A percentile compares a stretch with the other conserved stretches of the same genome.
Evolutionary conservation across 1,139 yeast genomes (phyloP).

Genomic region (Pichia cactophila): DNA sequence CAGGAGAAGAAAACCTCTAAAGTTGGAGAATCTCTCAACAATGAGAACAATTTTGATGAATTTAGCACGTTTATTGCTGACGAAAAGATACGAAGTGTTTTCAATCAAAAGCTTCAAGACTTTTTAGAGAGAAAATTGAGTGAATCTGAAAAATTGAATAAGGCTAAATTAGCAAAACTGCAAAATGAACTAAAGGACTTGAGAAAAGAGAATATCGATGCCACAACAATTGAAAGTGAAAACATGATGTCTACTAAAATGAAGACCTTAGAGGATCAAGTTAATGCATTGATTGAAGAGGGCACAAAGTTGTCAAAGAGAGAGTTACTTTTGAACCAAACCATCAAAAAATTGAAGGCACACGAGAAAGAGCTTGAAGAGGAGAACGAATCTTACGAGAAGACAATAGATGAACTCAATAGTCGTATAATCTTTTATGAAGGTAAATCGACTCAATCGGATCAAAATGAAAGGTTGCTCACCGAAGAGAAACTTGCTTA

Average conservation of each 20-base stretch:
- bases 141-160: constrained; percentile 6
- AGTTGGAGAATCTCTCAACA: background rate
- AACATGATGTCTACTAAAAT: constrained; percentile 23
- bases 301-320: constrained; percentile 71
- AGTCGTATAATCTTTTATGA: constrained; percentile 31
- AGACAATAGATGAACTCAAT: constrained; percentile 28
- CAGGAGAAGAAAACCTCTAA: constrained; percentile 1
- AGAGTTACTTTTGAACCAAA: constrained; percentile 62
- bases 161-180: background rate
- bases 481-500: constrained; percentile 21
- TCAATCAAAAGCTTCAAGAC: constrained; percentile 9
- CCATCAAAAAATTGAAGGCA: constrained; percentile 54
- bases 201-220: background rate
- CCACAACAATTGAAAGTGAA: too few species aligned
- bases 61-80: background rate
- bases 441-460: constrained; percentile 22
- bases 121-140: background rate
- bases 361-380: constrained; percentile 40
- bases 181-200: constrained; percentile 1
- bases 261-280: constrained; percentile 46
- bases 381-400: constrained; percentile 17
- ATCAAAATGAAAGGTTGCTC: constrained; percentile 22
- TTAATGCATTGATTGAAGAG: constrained; percentile 60
- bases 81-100: background rate
- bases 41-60: background rate